Conservation (phyloP, 805 yeast genomes). For the Yarrowia sp. region DNA sequence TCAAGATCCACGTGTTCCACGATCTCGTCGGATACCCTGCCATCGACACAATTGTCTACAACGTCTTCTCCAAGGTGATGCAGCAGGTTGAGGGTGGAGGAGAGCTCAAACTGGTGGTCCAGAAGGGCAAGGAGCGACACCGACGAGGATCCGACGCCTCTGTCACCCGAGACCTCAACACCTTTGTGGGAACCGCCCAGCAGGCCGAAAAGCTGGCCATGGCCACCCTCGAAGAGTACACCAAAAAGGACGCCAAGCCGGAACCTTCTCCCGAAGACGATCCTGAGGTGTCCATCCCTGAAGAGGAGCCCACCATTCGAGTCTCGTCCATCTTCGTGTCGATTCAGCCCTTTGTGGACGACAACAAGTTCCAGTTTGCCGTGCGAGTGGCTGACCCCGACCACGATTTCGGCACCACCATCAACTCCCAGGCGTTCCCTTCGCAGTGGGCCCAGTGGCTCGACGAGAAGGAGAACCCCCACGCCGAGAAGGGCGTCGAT, state of each 20-base stretch:
- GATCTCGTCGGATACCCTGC: slow-evolving; percentile 56
- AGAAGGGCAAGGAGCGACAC: slow-evolving; percentile 54
- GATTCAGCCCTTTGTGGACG: slow-evolving; percentile 62
- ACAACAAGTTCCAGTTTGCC: slow-evolving; percentile 67
- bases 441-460: slow-evolving; percentile 93
- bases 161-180: slow-evolving; percentile 60
- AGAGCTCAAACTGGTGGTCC: slow-evolving; percentile 60
- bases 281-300: slow-evolving; percentile 38
- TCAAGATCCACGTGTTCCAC: slow-evolving; percentile 54
- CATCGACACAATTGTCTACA: slow-evolving; percentile 58
- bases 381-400: slow-evolving; percentile 78
- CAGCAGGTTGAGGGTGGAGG: slow-evolving; percentile 76
- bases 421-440: slow-evolving; percentile 91
- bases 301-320: slow-evolving; percentile 45
- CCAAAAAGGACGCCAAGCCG: slow-evolving; percentile 49
- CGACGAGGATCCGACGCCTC: slow-evolving; percentile 50
- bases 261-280: slow-evolving; percentile 44
- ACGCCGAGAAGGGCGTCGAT: slow-evolving; percentile 61
- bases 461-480: slow-evolving; percentile 53
- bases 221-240: slow-evolving; percentile 84
- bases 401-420: slow-evolving; percentile 73
- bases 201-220: slow-evolving; percentile 89
- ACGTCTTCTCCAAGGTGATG: slow-evolving; percentile 64
- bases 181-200: slow-evolving; percentile 75
- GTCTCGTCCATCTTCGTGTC: slow-evolving; percentile 72